phyloP scores from a whole-genome alignment of 768 basidiomycete genomes.

The Pleurotus eryngii region DNA sequence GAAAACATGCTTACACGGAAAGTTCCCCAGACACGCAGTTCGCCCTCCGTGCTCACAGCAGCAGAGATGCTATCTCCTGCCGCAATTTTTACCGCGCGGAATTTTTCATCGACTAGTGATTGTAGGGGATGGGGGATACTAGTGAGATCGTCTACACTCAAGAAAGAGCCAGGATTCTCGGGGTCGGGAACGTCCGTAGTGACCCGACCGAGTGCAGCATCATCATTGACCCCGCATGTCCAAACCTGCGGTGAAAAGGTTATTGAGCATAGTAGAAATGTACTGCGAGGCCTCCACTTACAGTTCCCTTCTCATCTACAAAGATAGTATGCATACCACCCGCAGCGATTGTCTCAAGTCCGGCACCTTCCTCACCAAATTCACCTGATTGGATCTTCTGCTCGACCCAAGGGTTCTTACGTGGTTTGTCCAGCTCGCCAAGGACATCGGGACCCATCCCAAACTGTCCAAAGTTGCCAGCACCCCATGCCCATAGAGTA shows the following conservation, averaged over 20 bases:
- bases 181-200: slow-evolving; percentile 64
- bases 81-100: slow-evolving; percentile 78
- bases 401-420: slow-evolving; percentile 74
- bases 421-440: slow-evolving; percentile 73
- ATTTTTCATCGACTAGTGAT: slow-evolving; percentile 70
- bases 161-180: slow-evolving; percentile 51
- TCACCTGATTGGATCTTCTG: slow-evolving; percentile 66
- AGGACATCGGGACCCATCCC: slow-evolving; percentile 80
- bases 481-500: slow-evolving; percentile 84
- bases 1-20: slow-evolving; percentile 65
- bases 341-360: slow-evolving; percentile 76
- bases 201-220: slow-evolving; percentile 81
- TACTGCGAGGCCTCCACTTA: slow-evolving; percentile 38
- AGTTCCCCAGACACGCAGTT: slow-evolving; percentile 83
- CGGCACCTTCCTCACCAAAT: slow-evolving; percentile 70
- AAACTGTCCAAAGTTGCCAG: slow-evolving; percentile 93
- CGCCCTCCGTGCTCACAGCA: slow-evolving; percentile 75
- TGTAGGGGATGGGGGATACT: slow-evolving; percentile 64
- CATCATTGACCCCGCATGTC: slow-evolving; percentile 86
- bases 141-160: slow-evolving; percentile 54
- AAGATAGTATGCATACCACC: slow-evolving; percentile 91
- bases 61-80: slow-evolving; percentile 89
- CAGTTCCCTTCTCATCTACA: slow-evolving; percentile 85
- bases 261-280: background rate
- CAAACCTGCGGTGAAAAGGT: slow-evolving; percentile 53